These are phyloP conservation scores for Candida sanyaensis DNA, from an alignment of 1,139 yeast species.

Conservation along the genomic window DNA sequence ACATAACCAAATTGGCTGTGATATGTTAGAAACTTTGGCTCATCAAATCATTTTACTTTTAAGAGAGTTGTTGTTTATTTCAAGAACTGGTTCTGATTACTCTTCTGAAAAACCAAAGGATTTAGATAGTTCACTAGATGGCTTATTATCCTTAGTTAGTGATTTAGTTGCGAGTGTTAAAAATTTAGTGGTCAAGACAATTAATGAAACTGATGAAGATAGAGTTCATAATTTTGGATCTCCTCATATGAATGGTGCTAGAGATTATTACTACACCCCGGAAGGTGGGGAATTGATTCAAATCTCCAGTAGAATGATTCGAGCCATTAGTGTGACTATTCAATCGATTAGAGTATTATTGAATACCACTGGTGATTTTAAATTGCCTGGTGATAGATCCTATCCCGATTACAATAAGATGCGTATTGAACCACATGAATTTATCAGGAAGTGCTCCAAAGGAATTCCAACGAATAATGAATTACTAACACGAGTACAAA, in stretches of 20 bases:
- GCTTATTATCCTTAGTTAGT: constrained; percentile 59
- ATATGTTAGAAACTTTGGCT: constrained; percentile 61
- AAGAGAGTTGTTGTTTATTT: constrained; percentile 63
- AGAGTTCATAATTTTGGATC: constrained; percentile 13
- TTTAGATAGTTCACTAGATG: constrained; percentile 58
- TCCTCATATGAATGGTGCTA: constrained; percentile 12
- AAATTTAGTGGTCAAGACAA: constrained; percentile 56
- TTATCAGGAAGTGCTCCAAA: constrained; percentile 60
- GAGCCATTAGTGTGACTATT: constrained; percentile 52
- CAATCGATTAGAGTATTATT: constrained; percentile 42
- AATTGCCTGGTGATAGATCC: constrained; percentile 60
- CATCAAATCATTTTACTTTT: constrained; percentile 68
- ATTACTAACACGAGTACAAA: constrained; percentile 7
- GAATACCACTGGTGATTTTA: constrained; percentile 71
- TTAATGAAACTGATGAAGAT: constrained; percentile 39
- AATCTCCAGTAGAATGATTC: constrained; percentile 65
- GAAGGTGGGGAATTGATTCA: constrained; percentile 69
- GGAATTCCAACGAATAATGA: constrained; percentile 55
- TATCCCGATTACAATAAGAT: constrained; percentile 71
- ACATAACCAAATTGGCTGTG: constrained; percentile 70
- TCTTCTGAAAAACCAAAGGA: constrained; percentile 43
- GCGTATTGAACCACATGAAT: constrained; percentile 62
- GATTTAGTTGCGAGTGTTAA: constrained; percentile 68
- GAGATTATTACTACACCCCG: constrained; percentile 55
- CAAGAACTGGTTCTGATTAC: constrained; percentile 54